A percentile compares a stretch with the other conserved stretches of the same genome.
These are phyloP conservation scores for Phytopythium helicoides DNA, from an alignment of 352 stramenopile species.

Conservation along the genomic window DNA sequence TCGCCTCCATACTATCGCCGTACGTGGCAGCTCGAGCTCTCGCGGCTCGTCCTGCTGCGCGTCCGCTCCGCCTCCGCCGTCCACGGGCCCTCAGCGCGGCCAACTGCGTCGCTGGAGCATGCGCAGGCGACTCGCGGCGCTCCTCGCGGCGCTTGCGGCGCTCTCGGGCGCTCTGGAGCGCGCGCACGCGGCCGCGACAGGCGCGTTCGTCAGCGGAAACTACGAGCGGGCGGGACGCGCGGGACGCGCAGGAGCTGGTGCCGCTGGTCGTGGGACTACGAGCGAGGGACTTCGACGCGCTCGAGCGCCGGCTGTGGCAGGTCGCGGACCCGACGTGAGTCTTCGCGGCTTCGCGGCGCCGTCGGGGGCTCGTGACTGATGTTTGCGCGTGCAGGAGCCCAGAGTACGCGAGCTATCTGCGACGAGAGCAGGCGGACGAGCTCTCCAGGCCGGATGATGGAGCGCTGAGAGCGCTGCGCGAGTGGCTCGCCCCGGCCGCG, in stretches of 20 bases:
- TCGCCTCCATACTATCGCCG: no score
- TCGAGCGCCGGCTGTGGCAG: constrained; percentile 51
- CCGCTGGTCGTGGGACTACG: constrained; percentile 54
- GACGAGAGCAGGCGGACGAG: constrained; percentile 32
- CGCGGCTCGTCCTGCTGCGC: no score
- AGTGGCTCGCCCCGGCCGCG: constrained; percentile 34
- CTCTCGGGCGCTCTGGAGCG: no score
- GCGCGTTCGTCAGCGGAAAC: constrained; percentile 30
- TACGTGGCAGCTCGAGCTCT: no score
- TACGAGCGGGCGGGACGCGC: constrained; percentile 29
- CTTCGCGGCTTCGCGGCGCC: neutral
- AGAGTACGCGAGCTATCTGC: constrained; percentile 53
- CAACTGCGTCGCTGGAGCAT: no score
- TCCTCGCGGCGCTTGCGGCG: no score
- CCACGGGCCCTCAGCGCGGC: no score
- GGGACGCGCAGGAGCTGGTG: constrained; percentile 34
- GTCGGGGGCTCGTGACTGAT: neutral
- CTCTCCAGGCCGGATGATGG: constrained; percentile 41
- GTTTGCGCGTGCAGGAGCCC: constrained; percentile 39
- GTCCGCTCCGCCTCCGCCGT: no score
- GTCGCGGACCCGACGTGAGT: constrained; percentile 61
- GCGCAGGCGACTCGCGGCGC: no score
- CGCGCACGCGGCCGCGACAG: no score
- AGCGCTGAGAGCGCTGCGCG: constrained; percentile 39
- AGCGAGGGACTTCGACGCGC: constrained; percentile 37